phyloP scores from a whole-genome alignment of 1,139 yeast species.

The Kazachstania sp. region DNA sequence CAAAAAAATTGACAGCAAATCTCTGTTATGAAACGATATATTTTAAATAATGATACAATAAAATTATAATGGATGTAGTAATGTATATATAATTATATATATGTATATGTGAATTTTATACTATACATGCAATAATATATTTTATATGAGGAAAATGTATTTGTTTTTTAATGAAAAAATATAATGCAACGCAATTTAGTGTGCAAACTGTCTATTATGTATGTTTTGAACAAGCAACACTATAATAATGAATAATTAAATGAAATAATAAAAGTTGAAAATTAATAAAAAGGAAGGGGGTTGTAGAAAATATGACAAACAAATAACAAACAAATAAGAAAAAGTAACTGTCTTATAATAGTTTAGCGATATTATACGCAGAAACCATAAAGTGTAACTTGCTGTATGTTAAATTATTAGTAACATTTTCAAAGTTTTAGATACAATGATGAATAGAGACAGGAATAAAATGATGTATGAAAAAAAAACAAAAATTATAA shows the following conservation, averaged over 20 bases:
- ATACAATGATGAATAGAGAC: background rate
- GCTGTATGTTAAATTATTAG: too few relatives aligned
- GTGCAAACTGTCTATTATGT: background rate
- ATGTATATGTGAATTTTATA: background rate
- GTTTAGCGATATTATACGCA: background rate
- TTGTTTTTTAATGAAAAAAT: too few relatives aligned
- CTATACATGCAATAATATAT: background rate
- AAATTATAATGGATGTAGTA: background rate
- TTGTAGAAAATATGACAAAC: too few relatives aligned
- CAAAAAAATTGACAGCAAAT: too few relatives aligned
- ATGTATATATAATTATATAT: background rate
- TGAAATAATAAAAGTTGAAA: background rate
- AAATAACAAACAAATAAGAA: too few relatives aligned
- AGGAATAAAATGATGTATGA: background rate
- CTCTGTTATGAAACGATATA: too few relatives aligned
- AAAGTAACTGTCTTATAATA: background rate
- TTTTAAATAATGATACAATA: background rate
- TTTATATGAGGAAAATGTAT: background rate
- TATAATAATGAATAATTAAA: background rate
- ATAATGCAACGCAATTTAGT: constrained; percentile 1
- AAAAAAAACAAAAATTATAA: background rate
- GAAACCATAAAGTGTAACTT: too few relatives aligned
- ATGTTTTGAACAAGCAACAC: background rate
- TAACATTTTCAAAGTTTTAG: background rate
- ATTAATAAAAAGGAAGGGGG: too few relatives aligned